phyloP scores from a whole-genome alignment of 1,139 yeast species.

The Blastobotrys apis region DNA sequence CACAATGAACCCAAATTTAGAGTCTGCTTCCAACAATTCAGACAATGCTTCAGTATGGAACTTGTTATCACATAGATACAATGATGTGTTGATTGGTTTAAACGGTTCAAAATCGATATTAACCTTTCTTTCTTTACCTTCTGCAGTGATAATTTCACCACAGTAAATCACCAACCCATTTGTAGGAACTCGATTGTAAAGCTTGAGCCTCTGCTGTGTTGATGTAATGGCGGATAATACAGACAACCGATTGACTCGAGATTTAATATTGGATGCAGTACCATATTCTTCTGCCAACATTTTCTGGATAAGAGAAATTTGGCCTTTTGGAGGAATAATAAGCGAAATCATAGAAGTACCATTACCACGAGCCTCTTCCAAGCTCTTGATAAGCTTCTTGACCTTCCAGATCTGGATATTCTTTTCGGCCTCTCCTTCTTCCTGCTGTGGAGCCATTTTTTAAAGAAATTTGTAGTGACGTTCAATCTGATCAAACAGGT shows the following conservation, averaged over 20 bases:
- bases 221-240: conserved; percentile 96
- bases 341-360: conserved; percentile 98
- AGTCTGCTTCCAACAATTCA: conserved; percentile 91
- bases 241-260: conserved; percentile 92
- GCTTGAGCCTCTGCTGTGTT: conserved; percentile 91
- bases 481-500: conserved; percentile 1
- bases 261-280: conserved; percentile 95
- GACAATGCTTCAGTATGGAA: conserved; percentile 96
- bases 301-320: conserved; percentile 80
- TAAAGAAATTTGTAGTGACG: not conserved
- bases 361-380: conserved; percentile 91
- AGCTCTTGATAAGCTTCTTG: conserved; percentile 69
- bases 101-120: conserved; percentile 95
- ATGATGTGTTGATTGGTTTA: conserved; percentile 95
- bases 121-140: conserved; percentile 94
- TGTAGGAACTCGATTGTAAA: conserved; percentile 83
- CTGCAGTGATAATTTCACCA: conserved; percentile 96
- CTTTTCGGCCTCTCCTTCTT: conserved; percentile 70
- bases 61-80: conserved; percentile 94
- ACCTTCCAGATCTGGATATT: conserved; percentile 99
- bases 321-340: conserved; percentile 90
- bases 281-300: conserved; percentile 98
- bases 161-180: conserved; percentile 95
- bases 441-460: conserved; percentile 29
- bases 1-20: conserved; percentile 91